Evolutionary conservation across 257 asterid species (phyloP).

Genomic region (Solanum sitiens): DNA sequence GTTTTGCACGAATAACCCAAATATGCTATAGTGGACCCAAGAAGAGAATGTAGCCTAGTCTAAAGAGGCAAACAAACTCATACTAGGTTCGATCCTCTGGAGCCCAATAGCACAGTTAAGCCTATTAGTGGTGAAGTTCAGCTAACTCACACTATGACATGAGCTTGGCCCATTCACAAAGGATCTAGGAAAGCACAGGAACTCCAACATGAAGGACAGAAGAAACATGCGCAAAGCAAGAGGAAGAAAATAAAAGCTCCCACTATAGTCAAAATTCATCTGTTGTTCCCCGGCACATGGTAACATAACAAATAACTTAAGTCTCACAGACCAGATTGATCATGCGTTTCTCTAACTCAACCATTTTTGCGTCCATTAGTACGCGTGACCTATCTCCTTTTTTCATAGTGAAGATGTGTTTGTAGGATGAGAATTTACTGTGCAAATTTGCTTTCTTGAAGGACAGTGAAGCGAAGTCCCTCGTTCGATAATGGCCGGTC

Average conservation of each 20-base stretch:
- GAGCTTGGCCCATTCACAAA: background rate
- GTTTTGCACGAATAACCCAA: background rate
- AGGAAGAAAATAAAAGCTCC: background rate
- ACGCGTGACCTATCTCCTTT: background rate
- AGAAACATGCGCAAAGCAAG: background rate
- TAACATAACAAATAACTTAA: background rate
- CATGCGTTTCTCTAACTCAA: background rate
- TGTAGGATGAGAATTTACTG: background rate
- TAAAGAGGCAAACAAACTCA: background rate
- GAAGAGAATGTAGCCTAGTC: background rate
- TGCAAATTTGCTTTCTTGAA: background rate
- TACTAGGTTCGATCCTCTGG: background rate
- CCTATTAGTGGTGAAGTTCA: background rate
- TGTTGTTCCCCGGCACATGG: background rate
- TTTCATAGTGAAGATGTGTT: background rate
- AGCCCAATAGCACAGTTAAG: background rate
- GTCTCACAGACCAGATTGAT: background rate
- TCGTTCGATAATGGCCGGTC: background rate
- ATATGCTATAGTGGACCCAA: background rate
- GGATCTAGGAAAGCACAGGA: background rate
- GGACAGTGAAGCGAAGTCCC: background rate
- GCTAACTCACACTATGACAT: background rate
- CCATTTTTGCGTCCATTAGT: background rate
- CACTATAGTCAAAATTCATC: background rate
- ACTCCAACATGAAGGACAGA: background rate